These are phyloP conservation scores for Cyclotella kingstonii DNA, from an alignment of 108 stramenopile species.

Conservation along the genomic window DNA sequence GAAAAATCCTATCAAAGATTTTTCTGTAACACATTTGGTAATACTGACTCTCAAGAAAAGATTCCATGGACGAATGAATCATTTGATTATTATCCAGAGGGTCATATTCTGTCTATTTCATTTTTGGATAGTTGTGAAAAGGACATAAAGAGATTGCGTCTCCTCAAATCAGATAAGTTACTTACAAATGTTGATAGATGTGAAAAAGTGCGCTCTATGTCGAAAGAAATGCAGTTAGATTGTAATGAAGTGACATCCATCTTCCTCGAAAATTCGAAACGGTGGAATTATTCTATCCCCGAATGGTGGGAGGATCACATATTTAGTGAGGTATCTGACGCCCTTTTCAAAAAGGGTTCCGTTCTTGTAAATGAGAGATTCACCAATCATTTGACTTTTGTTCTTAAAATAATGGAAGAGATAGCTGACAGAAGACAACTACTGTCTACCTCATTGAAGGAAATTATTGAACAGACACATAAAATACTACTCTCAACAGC, in stretches of 20 bases:
- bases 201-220: conserved; percentile 22
- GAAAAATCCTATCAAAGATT: conserved; percentile 31
- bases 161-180: conserved; percentile 55
- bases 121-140: conserved; percentile 58
- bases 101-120: conserved; percentile 22
- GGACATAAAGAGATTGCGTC: conserved; percentile 54
- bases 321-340: conserved; percentile 10
- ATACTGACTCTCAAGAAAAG: neutral
- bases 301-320: conserved; percentile 49
- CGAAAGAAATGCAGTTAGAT: conserved; percentile 58
- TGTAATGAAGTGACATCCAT: conserved; percentile 37
- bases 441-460: conserved; percentile 47
- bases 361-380: conserved; percentile 31
- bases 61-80: conserved; percentile 7
- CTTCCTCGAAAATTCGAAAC: conserved; percentile 16
- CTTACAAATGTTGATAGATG: conserved; percentile 43
- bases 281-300: conserved; percentile 22
- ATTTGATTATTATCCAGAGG: neutral
- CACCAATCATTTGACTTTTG: conserved; percentile 50
- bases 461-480: conserved; percentile 65
- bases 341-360: conserved; percentile 22
- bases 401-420: conserved; percentile 29
- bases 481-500: conserved; percentile 65
- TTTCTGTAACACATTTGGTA: conserved; percentile 1
- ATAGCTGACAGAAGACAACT: conserved; percentile 46